A percentile compares a stretch with the other conserved stretches of the same genome.
Evolutionary conservation across 2,329 filamentous ascomycete genomes (phyloP).

Genomic region (Colletotrichum siamense): DNA sequence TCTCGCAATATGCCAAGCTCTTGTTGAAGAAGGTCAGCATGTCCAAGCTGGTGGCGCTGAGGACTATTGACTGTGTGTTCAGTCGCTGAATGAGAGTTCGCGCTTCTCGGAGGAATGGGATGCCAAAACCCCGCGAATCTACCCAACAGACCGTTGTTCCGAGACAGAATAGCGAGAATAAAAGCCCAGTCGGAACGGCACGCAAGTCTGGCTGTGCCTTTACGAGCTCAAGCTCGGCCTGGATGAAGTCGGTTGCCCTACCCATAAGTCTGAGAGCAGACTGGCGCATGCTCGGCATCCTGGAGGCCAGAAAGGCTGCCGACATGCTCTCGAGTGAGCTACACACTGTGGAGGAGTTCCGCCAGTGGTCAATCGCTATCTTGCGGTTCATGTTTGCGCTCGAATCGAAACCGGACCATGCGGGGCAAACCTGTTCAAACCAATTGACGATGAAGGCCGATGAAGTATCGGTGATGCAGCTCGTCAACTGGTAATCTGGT

Average conservation of each 20-base stretch:
- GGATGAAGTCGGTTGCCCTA: constrained; percentile 36
- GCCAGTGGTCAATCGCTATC: constrained; percentile 41
- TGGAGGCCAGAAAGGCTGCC: constrained; percentile 37
- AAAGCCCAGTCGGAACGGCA: constrained; percentile 35
- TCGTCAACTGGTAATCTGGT: constrained; percentile 17
- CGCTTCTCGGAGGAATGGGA: constrained; percentile 37
- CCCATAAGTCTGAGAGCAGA: constrained; percentile 38
- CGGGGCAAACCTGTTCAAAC: constrained; percentile 45
- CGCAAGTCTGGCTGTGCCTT: constrained; percentile 24
- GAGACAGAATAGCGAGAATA: constrained; percentile 44
- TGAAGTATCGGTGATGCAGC: constrained; percentile 30
- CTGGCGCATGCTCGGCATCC: constrained; percentile 40
- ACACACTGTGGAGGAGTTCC: constrained; percentile 40
- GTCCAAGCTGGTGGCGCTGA: constrained; percentile 27
- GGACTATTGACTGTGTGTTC: constrained; percentile 22
- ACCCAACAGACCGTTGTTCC: constrained; percentile 47
- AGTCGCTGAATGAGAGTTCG: constrained; percentile 29
- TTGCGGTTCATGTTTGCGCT: constrained; percentile 42
- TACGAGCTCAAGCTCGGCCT: constrained; percentile 36
- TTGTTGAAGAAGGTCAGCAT: constrained; percentile 42
- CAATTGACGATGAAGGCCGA: constrained; percentile 40
- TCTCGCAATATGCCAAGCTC: constrained; percentile 44
- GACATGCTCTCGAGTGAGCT: constrained; percentile 47
- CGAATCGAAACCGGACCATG: constrained; percentile 47
- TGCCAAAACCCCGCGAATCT: constrained; percentile 35